Evolutionary conservation across 225 moss, liverwort and hornwort species (phyloP).

Genomic region (Anthoceros angustus): DNA sequence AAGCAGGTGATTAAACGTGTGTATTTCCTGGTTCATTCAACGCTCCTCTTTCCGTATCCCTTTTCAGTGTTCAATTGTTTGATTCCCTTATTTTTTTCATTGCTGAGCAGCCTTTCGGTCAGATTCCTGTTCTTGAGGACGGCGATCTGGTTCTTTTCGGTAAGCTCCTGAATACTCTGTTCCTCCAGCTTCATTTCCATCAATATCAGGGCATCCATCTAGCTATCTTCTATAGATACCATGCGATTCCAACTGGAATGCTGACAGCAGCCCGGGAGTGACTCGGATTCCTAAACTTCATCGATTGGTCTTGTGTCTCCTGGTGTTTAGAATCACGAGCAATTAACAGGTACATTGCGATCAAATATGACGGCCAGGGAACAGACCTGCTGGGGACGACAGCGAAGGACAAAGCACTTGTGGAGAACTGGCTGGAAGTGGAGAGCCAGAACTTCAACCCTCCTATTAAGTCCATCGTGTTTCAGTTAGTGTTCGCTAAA

Average conservation of each 20-base stretch:
- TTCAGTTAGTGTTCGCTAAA: not conserved
- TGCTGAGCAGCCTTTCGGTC: conserved; percentile 20
- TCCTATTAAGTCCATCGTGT: not conserved
- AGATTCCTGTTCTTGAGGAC: conserved; percentile 13
- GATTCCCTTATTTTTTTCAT: not conserved
- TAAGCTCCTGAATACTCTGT: not conserved
- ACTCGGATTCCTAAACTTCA: not conserved
- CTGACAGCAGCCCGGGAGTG: not conserved
- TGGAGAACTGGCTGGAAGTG: conserved; percentile 4
- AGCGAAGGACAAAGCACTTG: not conserved
- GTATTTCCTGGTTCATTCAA: not conserved
- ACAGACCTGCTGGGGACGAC: not conserved
- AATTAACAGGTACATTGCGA: not conserved
- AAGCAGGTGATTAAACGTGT: conserved; percentile 22
- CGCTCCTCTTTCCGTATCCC: not conserved
- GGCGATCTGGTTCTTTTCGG: conserved; percentile 18
- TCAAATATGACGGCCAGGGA: not conserved
- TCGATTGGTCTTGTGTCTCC: not conserved
- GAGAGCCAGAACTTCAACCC: not conserved
- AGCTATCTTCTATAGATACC: not conserved
- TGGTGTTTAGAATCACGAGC: not conserved
- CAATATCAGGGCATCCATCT: not conserved
- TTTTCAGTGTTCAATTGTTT: not conserved
- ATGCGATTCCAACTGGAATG: not conserved
- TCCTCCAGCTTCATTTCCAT: not conserved